Evolutionary conservation across 1,139 yeast genomes (phyloP).

Genomic region (Kodamaea derodonti): DNA sequence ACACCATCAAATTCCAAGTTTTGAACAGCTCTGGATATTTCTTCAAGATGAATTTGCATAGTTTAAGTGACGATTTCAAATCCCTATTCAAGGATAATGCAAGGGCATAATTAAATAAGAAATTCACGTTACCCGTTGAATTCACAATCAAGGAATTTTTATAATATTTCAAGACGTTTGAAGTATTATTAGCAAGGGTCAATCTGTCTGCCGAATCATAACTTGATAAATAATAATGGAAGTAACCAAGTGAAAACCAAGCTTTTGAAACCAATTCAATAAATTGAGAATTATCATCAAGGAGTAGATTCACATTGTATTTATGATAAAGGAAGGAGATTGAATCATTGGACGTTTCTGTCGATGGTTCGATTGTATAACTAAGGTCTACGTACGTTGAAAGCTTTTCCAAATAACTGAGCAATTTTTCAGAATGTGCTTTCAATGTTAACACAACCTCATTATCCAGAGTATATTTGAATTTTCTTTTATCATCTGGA

Average conservation of each 20-base stretch:
- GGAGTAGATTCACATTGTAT: conserved; percentile 32
- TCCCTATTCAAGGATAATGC: conserved; percentile 28
- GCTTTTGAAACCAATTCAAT: conserved; percentile 32
- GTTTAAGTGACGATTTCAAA: conserved; percentile 28
- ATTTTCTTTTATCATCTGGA: conserved; percentile 17
- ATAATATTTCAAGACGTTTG: conserved; percentile 22
- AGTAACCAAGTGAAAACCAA: conserved; percentile 39
- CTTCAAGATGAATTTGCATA: conserved; percentile 42
- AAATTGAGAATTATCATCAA: conserved; percentile 28
- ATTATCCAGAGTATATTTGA: conserved; percentile 24
- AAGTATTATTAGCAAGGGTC: conserved; percentile 14
- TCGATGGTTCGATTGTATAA: conserved; percentile 18
- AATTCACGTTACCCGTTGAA: conserved; percentile 32
- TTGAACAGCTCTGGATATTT: conserved; percentile 43
- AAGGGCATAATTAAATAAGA: conserved; percentile 37
- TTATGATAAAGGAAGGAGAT: conserved; percentile 38
- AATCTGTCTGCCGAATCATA: conserved; percentile 25
- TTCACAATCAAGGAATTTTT: conserved; percentile 39
- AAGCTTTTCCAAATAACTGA: conserved; percentile 22
- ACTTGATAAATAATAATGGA: conserved; percentile 27
- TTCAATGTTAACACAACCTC: conserved; percentile 20
- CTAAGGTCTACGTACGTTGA: conserved; percentile 24
- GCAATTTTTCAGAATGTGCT: conserved; percentile 18
- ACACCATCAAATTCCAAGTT: conserved; percentile 43
- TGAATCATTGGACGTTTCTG: conserved; percentile 9